A percentile compares a stretch with the other conserved stretches of the same genome.
Conservation (phyloP, 202 grass and related monocot genomes). For the Bolboschoenoplectus hybrid region DNA sequence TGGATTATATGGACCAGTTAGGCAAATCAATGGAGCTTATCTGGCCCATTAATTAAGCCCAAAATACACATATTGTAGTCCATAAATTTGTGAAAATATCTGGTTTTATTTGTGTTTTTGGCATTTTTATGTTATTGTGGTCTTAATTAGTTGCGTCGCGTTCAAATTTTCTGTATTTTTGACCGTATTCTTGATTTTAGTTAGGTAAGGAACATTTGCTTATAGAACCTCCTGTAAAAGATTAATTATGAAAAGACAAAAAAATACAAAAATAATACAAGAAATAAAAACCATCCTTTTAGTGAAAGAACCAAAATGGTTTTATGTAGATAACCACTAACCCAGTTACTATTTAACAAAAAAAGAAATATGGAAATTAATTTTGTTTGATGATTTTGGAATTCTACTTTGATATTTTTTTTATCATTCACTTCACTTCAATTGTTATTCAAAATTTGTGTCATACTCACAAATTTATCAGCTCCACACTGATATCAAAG, state of each 20-base stretch:
- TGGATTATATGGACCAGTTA: too few species aligned
- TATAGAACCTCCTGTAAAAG: not conserved
- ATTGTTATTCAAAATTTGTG: not conserved
- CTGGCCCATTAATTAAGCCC: not conserved
- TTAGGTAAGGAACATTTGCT: not conserved
- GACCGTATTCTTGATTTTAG: not conserved
- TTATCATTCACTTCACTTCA: not conserved
- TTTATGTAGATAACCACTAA: not conserved
- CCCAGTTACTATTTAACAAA: not conserved
- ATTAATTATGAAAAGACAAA: not conserved
- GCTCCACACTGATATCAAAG: not conserved
- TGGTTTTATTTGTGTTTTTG: not conserved
- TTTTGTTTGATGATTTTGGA: not conserved
- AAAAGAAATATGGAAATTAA: not conserved
- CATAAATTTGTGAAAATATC: conserved; percentile 30
- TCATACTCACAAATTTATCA: not conserved
- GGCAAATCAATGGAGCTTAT: not conserved
- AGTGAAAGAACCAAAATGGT: not conserved
- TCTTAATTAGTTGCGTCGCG: not conserved
- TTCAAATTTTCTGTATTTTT: not conserved
- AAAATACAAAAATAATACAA: not conserved
- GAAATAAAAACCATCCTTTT: not conserved
- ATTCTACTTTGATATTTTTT: not conserved
- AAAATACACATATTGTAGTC: not conserved
- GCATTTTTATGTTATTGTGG: not conserved